phyloP scores from a whole-genome alignment of 2,329 filamentous ascomycete species.

The Byssochlamys sp. region DNA sequence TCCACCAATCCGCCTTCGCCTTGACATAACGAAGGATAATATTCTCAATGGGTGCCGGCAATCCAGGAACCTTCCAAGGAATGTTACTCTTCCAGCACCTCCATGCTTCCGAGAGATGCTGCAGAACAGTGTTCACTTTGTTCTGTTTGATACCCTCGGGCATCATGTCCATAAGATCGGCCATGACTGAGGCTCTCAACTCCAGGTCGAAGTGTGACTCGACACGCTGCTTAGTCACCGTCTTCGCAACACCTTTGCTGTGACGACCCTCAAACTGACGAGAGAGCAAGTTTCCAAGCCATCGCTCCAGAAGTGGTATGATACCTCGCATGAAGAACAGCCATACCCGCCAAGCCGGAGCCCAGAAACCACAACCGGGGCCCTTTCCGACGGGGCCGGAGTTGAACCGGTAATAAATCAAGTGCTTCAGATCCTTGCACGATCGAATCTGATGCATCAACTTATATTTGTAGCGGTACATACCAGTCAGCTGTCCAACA shows the following conservation, averaged over 20 bases:
- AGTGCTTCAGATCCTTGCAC: constrained; percentile 96
- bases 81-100: constrained; percentile 99
- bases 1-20: constrained; percentile 99
- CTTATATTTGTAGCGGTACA: constrained; percentile 99
- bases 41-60: constrained; percentile 95
- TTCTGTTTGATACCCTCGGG: constrained; percentile 98
- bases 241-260: constrained; percentile 97
- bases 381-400: constrained; percentile 93
- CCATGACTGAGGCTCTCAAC: constrained; percentile 95
- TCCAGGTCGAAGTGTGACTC: constrained; percentile 98
- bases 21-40: constrained; percentile 98
- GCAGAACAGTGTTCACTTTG: constrained; percentile 94
- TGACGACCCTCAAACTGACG: constrained; percentile 97
- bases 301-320: constrained; percentile 88
- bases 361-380: constrained; percentile 97
- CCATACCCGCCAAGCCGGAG: constrained; percentile 96
- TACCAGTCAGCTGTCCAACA: constrained; percentile 92
- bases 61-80: constrained; percentile 94
- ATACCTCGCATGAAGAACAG: constrained; percentile 98
- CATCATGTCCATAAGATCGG: constrained; percentile 99
- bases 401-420: constrained; percentile 99
- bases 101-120: constrained; percentile 96
- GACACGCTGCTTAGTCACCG: constrained; percentile 96
- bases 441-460: constrained; percentile 99
- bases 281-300: constrained; percentile 91